phyloP scores from a whole-genome alignment of 768 basidiomycete species.

The Trametes sanguinea region DNA sequence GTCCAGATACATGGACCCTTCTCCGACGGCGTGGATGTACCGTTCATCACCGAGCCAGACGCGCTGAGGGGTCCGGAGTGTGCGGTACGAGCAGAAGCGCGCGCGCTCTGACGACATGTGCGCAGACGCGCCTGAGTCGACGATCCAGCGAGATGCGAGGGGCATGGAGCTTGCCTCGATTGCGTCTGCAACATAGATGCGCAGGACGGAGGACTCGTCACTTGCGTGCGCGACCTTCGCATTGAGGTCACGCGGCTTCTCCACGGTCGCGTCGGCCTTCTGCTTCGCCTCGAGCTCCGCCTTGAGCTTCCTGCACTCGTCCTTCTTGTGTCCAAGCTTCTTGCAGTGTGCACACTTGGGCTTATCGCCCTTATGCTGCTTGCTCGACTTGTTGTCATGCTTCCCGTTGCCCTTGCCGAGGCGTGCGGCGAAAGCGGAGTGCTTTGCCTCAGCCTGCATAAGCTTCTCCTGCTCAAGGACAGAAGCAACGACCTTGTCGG shows the following conservation, averaged over 20 bases:
- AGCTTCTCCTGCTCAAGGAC: slow-evolving; percentile 23
- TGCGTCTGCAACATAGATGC: slow-evolving; percentile 6
- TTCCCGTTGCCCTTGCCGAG: not conserved
- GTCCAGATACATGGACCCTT: slow-evolving; percentile 10
- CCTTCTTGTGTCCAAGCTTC: slow-evolving; percentile 14
- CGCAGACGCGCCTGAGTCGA: slow-evolving; percentile 24
- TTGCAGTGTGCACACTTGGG: slow-evolving; percentile 16
- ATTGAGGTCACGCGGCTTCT: slow-evolving; percentile 2
- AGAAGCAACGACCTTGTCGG: slow-evolving; percentile 10
- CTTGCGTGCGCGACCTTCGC: slow-evolving; percentile 10
- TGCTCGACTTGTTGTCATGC: slow-evolving; percentile 5
- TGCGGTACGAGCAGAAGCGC: slow-evolving; percentile 11
- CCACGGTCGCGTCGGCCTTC: slow-evolving; percentile 5
- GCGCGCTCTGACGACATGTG: slow-evolving; percentile 20
- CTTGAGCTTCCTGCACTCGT: slow-evolving; percentile 22
- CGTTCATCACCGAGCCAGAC: slow-evolving; percentile 23
- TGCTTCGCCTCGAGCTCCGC: slow-evolving; percentile 12
- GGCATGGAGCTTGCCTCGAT: not conserved
- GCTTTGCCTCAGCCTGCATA: not conserved
- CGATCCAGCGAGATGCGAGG: slow-evolving; percentile 11
- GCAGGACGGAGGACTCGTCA: not conserved
- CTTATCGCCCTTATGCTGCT: slow-evolving; percentile 6
- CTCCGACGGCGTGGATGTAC: slow-evolving; percentile 19
- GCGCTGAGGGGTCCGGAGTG: slow-evolving; percentile 2
- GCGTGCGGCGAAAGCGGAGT: slow-evolving; percentile 1